Evolutionary conservation across 345 rosid genomes (phyloP).

Genomic region (Angophora floribunda): DNA sequence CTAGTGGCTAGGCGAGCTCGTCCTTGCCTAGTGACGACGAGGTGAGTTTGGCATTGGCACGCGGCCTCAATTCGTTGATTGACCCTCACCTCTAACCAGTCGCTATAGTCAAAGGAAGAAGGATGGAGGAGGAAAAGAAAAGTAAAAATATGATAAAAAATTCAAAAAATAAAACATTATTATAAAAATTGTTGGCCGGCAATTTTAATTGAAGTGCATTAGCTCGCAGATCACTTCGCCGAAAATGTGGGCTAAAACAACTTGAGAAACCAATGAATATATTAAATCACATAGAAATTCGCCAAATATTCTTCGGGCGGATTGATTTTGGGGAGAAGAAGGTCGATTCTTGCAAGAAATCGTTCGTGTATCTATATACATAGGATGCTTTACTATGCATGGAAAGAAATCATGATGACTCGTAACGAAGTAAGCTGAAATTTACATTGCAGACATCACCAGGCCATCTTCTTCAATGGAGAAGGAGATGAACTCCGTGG

Average conservation of each 20-base stretch:
- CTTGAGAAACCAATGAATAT: not conserved
- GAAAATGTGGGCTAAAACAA: not conserved
- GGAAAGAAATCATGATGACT: not conserved
- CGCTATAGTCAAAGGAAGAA: too few species aligned
- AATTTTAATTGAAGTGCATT: not conserved
- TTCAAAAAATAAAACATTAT: not conserved
- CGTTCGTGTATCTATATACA: not conserved
- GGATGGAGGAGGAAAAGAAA: too few species aligned
- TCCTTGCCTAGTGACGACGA: too few species aligned
- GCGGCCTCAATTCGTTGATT: too few species aligned
- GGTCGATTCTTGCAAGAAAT: not conserved
- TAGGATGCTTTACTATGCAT: not conserved
- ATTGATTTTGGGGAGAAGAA: not conserved
- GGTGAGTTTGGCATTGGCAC: too few species aligned
- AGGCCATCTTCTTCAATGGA: not conserved
- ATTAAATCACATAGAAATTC: not conserved
- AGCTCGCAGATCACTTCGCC: not conserved
- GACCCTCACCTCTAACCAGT: too few species aligned
- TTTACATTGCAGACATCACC: not conserved
- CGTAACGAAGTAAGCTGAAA: not conserved
- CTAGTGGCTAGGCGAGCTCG: too few species aligned
- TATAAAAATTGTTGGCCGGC: too few species aligned
- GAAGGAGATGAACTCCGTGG: not conserved
- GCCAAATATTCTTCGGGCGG: not conserved
- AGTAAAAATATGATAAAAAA: not conserved